A percentile compares a stretch with the other conserved stretches of the same genome.
phyloP scores from a whole-genome alignment of 495 filamentous ascomycete species.

The Penicillium waksmanii region DNA sequence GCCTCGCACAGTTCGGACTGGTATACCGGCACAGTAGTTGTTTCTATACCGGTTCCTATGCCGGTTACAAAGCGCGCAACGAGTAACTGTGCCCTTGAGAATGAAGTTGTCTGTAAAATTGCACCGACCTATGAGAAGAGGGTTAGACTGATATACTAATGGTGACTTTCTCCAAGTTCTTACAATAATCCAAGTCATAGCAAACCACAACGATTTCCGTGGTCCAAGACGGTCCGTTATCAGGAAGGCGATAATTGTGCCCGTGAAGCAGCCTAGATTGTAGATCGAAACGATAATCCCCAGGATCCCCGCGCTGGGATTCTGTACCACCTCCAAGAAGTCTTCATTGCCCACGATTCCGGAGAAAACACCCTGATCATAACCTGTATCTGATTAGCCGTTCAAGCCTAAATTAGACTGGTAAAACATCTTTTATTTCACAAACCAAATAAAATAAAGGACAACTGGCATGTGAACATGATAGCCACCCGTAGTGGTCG shows the following conservation, averaged over 20 bases:
- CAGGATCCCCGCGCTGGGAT: constrained; percentile 44
- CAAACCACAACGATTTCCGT: constrained; percentile 45
- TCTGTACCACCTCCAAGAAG: constrained; percentile 46
- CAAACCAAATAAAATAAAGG: constrained; percentile 47
- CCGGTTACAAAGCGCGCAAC: constrained; percentile 53
- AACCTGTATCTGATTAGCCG: constrained; percentile 33
- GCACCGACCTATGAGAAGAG: constrained; percentile 43
- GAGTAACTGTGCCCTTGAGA: constrained; percentile 46
- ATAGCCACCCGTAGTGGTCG: constrained; percentile 40
- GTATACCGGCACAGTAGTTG: constrained; percentile 53
- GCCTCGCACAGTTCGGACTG: constrained; percentile 52
- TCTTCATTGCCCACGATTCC: constrained; percentile 52
- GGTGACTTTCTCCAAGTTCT: constrained; percentile 1
- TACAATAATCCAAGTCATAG: constrained; percentile 41
- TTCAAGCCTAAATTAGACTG: background rate
- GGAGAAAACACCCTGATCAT: constrained; percentile 59
- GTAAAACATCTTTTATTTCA: background rate
- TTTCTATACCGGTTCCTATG: constrained; percentile 56
- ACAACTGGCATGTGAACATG: constrained; percentile 40
- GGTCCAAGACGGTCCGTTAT: constrained; percentile 53
- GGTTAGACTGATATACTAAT: no score
- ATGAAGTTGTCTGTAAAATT: constrained; percentile 47
- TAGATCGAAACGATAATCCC: constrained; percentile 55
- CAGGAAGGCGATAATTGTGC: constrained; percentile 45
- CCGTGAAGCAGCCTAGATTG: constrained; percentile 52